Conservation (phyloP, 495 filamentous ascomycete species). For the Penicillium longicatenatum region DNA sequence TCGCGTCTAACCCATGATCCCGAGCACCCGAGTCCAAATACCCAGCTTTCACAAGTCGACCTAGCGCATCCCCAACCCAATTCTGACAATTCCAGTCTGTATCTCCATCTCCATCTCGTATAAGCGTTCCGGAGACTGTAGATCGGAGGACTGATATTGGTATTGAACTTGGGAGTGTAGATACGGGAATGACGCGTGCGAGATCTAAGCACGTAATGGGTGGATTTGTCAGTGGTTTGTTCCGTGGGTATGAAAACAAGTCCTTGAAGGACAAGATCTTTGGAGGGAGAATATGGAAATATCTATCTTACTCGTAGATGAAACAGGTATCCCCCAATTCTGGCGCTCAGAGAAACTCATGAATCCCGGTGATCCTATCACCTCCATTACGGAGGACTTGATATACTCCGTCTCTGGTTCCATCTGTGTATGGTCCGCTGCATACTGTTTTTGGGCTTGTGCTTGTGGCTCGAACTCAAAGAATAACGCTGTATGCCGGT, state of each 20-base stretch:
- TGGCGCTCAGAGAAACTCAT: slow-evolving; percentile 20
- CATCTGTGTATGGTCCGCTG: not conserved
- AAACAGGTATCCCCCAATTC: slow-evolving; percentile 15
- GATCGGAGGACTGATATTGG: slow-evolving; percentile 4
- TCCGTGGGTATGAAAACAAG: too few relatives aligned
- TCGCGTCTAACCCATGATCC: slow-evolving; percentile 24
- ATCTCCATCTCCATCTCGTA: slow-evolving; percentile 5
- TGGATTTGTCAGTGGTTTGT: too few relatives aligned
- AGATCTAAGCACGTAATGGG: slow-evolving; percentile 6
- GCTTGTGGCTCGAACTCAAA: slow-evolving; percentile 15
- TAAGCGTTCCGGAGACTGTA: slow-evolving; percentile 11
- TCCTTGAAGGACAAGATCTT: too few relatives aligned
- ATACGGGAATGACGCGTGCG: slow-evolving; percentile 13
- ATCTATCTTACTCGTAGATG: slow-evolving; percentile 12
- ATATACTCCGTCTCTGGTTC: not conserved
- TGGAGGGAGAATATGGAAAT: not conserved
- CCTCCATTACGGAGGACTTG: slow-evolving; percentile 23
- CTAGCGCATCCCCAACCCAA: slow-evolving; percentile 29
- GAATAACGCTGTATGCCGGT: slow-evolving; percentile 26
- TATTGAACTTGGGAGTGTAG: slow-evolving; percentile 7
- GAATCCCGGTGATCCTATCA: slow-evolving; percentile 20
- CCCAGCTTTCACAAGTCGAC: slow-evolving; percentile 15
- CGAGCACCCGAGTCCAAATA: slow-evolving; percentile 14
- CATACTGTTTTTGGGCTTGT: not conserved
- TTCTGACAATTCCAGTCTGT: slow-evolving; percentile 33